A percentile compares a stretch with the other conserved stretches of the same genome.
Conservation (phyloP, 768 basidiomycete species). For the Termitomyces sp. region DNA sequence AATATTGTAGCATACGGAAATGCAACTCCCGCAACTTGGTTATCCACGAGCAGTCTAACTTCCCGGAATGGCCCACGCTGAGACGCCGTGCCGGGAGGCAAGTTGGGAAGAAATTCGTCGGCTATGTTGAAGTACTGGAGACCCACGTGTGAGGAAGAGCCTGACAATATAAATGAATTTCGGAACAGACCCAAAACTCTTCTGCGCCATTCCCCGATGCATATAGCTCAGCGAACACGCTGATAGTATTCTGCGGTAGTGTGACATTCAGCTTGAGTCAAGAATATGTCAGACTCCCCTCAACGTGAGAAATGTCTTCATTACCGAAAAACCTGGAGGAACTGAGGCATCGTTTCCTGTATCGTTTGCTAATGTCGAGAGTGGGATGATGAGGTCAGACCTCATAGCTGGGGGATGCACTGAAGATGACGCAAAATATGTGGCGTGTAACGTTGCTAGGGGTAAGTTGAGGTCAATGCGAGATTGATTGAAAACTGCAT, state of each 20-base stretch:
- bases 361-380: slow-evolving; percentile 59
- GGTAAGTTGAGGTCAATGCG: neutral
- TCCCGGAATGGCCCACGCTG: slow-evolving; percentile 52
- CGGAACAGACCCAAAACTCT: slow-evolving; percentile 68
- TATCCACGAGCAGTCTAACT: slow-evolving; percentile 44
- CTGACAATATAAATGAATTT: neutral
- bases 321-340: slow-evolving; percentile 68
- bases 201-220: slow-evolving; percentile 55
- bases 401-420: slow-evolving; percentile 53
- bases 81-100: slow-evolving; percentile 42
- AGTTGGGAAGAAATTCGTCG: slow-evolving; percentile 49
- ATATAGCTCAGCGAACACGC: slow-evolving; percentile 66
- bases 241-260: slow-evolving; percentile 64
- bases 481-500: neutral
- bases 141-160: neutral
- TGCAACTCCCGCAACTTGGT: slow-evolving; percentile 41
- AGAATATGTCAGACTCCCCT: neutral
- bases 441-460: slow-evolving; percentile 64
- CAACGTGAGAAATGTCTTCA: neutral
- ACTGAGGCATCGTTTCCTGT: slow-evolving; percentile 70
- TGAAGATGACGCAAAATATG: slow-evolving; percentile 61
- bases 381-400: slow-evolving; percentile 64
- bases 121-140: slow-evolving; percentile 66
- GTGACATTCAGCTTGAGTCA: slow-evolving; percentile 58
- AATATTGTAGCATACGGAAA: slow-evolving; percentile 62